These are phyloP conservation scores for Trichoderma sp. DNA, from an alignment of 2,329 filamentous ascomycete species.

Conservation along the genomic window DNA sequence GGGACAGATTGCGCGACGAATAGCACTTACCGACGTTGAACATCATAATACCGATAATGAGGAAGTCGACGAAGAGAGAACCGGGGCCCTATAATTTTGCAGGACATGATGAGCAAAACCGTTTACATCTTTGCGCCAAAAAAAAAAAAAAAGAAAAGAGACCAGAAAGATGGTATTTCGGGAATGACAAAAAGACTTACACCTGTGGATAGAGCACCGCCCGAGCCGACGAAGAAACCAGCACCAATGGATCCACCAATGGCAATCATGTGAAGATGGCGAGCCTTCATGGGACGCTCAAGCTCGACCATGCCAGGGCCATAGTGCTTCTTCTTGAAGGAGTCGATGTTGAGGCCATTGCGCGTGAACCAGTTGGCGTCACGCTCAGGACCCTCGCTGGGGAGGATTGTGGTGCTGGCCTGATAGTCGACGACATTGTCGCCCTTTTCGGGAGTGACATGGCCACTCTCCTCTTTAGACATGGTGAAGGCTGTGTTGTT, in stretches of 20 bases:
- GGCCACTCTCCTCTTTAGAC: conserved; percentile 27
- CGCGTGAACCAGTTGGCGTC: conserved; percentile 43
- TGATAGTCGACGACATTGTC: conserved; percentile 24
- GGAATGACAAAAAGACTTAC: conserved; percentile 40
- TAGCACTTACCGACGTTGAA: conserved; percentile 49
- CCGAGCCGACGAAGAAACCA: conserved; percentile 55
- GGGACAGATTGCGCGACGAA: background rate
- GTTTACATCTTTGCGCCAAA: background rate
- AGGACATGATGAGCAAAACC: conserved; percentile 1
- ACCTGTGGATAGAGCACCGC: conserved; percentile 53
- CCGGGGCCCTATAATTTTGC: conserved; percentile 38
- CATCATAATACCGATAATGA: conserved; percentile 58
- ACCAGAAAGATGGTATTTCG: background rate
- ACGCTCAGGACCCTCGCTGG: conserved; percentile 32
- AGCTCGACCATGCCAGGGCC: conserved; percentile 43
- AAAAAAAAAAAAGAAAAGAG: background rate
- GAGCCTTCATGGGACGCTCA: conserved; percentile 53
- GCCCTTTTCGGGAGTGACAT: conserved; percentile 33
- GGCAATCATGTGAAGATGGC: conserved; percentile 64
- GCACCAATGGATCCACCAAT: conserved; percentile 50
- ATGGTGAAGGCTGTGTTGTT: conserved; percentile 16
- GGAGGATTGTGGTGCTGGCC: conserved; percentile 27
- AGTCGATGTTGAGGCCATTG: conserved; percentile 45
- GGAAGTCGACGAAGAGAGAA: conserved; percentile 47
- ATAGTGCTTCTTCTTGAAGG: conserved; percentile 45